Evolutionary conservation across 2,329 filamentous ascomycete genomes (phyloP).

Genomic region (Epichloe gansuensis): DNA sequence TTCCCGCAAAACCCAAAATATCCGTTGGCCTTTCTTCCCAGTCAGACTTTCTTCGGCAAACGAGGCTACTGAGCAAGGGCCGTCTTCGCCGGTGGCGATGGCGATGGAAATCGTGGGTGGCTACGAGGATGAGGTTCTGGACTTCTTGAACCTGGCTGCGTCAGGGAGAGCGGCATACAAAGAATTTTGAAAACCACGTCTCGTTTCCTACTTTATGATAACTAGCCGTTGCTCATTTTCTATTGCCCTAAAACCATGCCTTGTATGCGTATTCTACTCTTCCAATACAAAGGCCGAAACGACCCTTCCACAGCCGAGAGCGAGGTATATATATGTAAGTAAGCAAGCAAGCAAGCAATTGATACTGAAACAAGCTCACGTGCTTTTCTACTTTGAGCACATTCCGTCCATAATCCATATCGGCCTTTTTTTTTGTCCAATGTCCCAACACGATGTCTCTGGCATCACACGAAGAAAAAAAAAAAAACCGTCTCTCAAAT

Average conservation of each 20-base stretch:
- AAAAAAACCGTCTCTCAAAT: not conserved
- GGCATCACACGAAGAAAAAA: not conserved
- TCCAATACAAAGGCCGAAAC: too few relatives aligned
- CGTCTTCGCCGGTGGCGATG: slow-evolving; percentile 47
- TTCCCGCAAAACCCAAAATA: slow-evolving; percentile 42
- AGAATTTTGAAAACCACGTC: too few relatives aligned
- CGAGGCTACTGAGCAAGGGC: slow-evolving; percentile 22
- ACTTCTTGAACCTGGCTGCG: slow-evolving; percentile 13
- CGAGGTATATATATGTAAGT: not conserved
- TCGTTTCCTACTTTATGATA: too few relatives aligned
- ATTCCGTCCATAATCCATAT: not conserved
- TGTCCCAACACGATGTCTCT: not conserved
- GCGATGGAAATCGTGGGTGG: slow-evolving; percentile 41
- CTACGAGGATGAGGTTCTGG: slow-evolving; percentile 41
- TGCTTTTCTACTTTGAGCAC: not conserved
- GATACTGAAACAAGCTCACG: not conserved
- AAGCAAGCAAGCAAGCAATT: not conserved
- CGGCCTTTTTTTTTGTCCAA: too few relatives aligned
- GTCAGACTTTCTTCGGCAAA: too few relatives aligned
- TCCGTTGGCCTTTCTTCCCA: slow-evolving; percentile 37
- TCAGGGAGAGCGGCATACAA: slow-evolving; percentile 35
- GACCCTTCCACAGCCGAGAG: too few relatives aligned
- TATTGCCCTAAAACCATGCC: too few relatives aligned
- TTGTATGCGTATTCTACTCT: too few relatives aligned
- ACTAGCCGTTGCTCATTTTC: too few relatives aligned